A percentile compares a stretch with the other conserved stretches of the same genome.
phyloP scores from a whole-genome alignment of 2,329 filamentous ascomycete species.

The Periglandula ipomoeae region DNA sequence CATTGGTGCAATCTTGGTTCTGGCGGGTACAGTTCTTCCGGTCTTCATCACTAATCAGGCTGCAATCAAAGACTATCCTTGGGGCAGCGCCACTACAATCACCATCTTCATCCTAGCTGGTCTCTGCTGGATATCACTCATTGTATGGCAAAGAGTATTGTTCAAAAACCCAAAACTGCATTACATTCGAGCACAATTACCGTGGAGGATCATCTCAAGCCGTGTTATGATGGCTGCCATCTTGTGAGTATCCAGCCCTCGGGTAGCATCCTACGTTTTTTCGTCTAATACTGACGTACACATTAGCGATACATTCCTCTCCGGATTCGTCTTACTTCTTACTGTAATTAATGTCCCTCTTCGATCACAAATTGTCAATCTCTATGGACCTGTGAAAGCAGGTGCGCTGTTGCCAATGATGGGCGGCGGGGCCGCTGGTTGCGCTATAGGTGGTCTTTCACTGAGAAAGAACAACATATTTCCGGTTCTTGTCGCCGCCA shows the following conservation, averaged over 20 bases:
- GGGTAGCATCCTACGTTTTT: no score
- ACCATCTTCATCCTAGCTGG: slow-evolving; percentile 10
- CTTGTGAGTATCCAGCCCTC: slow-evolving; percentile 7
- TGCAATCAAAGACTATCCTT: slow-evolving; percentile 13
- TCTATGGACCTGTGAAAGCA: slow-evolving; percentile 14
- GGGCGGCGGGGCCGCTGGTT: slow-evolving; percentile 13
- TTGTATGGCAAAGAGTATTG: slow-evolving; percentile 13
- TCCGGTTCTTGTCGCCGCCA: slow-evolving; percentile 11
- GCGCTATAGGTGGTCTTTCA: slow-evolving; percentile 11
- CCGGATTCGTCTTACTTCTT: slow-evolving; percentile 14
- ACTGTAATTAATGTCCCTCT: slow-evolving; percentile 15
- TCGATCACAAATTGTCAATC: slow-evolving; percentile 15
- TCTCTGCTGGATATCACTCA: slow-evolving; percentile 12
- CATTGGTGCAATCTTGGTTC: slow-evolving; percentile 32
- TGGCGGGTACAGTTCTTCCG: slow-evolving; percentile 13
- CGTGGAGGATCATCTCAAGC: slow-evolving; percentile 12
- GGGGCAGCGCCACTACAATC: slow-evolving; percentile 13
- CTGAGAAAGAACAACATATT: slow-evolving; percentile 12
- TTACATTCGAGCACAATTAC: slow-evolving; percentile 12
- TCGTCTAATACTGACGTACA: no score
- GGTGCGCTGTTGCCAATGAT: slow-evolving; percentile 15
- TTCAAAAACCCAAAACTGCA: slow-evolving; percentile 7
- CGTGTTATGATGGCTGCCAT: slow-evolving; percentile 13
- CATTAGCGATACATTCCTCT: slow-evolving; percentile 11
- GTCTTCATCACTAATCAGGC: slow-evolving; percentile 16